A percentile compares a stretch with the other conserved stretches of the same genome.
phyloP scores from a whole-genome alignment of 2,329 filamentous ascomycete species.

The Neoarthrinium moseri region DNA sequence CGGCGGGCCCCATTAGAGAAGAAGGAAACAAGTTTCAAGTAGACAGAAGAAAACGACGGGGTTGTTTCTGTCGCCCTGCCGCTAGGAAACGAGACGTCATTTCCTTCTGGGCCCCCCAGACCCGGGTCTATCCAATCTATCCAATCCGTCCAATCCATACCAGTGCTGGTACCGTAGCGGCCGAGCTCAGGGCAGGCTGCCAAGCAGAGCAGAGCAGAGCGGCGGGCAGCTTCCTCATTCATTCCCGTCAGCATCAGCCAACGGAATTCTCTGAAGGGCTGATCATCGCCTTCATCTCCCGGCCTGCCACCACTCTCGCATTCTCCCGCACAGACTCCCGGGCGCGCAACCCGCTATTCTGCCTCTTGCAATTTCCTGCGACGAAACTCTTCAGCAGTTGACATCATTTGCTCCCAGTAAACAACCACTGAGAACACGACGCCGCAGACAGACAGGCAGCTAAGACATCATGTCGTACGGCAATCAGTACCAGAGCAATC shows the following conservation, averaged over 20 bases:
- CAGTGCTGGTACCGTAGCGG: too few relatives aligned
- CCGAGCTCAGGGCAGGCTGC: conserved; percentile 4
- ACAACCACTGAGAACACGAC: too few relatives aligned
- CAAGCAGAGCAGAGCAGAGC: conserved; percentile 4
- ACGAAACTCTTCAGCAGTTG: background rate
- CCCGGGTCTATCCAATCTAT: too few relatives aligned
- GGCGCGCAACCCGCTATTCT: too few relatives aligned
- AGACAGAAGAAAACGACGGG: background rate
- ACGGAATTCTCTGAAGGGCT: too few relatives aligned
- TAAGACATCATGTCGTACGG: conserved; percentile 55
- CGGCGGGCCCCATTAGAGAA: too few relatives aligned
- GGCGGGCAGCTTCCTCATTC: conserved; percentile 3
- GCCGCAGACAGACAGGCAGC: background rate
- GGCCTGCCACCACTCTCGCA: too few relatives aligned
- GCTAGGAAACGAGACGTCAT: conserved; percentile 7
- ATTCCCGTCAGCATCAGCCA: too few relatives aligned
- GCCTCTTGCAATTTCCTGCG: too few relatives aligned
- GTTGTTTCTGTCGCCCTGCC: conserved; percentile 1
- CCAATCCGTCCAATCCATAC: too few relatives aligned
- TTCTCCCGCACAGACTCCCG: background rate
- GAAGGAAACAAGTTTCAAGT: conserved; percentile 6
- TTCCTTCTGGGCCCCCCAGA: conserved; percentile 1
- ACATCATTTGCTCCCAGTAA: background rate
- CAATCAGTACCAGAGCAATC: conserved; percentile 60
- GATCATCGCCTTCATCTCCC: too few relatives aligned